A percentile compares a stretch with the other conserved stretches of the same genome.
Evolutionary conservation across 164 flowering plant genomes (phyloP).

Genomic region (Magnolia kwangsiensis): DNA sequence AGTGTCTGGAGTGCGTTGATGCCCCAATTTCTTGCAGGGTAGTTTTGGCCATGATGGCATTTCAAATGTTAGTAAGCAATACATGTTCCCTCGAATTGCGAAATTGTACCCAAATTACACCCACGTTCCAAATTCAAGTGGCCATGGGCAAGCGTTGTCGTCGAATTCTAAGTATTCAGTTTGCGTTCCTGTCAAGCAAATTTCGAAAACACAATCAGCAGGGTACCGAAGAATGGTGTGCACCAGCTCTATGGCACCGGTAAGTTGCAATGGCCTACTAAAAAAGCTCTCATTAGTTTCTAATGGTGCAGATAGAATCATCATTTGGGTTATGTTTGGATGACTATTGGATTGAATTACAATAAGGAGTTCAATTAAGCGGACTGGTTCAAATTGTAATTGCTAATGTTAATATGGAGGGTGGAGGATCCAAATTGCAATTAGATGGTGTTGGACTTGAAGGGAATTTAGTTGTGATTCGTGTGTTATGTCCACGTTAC

Average conservation of each 20-base stretch:
- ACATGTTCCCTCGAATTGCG: conserved; percentile 3
- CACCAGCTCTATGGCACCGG: conserved; percentile 32
- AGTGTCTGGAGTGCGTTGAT: neutral
- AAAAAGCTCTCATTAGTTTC: neutral
- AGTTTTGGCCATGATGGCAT: conserved; percentile 11
- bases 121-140: conserved; percentile 9
- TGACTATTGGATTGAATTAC: too few relatives aligned
- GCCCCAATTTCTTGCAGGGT: conserved; percentile 17
- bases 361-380: too few relatives aligned
- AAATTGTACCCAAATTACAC: conserved; percentile 1
- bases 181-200: conserved; percentile 16
- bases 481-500: too few relatives aligned
- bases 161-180: conserved; percentile 24
- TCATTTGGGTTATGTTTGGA: too few relatives aligned
- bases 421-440: too few relatives aligned
- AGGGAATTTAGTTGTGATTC: too few relatives aligned
- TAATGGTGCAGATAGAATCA: neutral
- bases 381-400: too few relatives aligned
- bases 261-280: conserved; percentile 15
- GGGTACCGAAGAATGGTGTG: conserved; percentile 32
- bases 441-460: too few relatives aligned
- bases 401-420: too few relatives aligned
- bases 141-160: conserved; percentile 17
- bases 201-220: conserved; percentile 16
- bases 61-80: conserved; percentile 8